These are phyloP conservation scores for Fistulina hepatica DNA, from an alignment of 1,284 basidiomycete species.

Conservation along the genomic window DNA sequence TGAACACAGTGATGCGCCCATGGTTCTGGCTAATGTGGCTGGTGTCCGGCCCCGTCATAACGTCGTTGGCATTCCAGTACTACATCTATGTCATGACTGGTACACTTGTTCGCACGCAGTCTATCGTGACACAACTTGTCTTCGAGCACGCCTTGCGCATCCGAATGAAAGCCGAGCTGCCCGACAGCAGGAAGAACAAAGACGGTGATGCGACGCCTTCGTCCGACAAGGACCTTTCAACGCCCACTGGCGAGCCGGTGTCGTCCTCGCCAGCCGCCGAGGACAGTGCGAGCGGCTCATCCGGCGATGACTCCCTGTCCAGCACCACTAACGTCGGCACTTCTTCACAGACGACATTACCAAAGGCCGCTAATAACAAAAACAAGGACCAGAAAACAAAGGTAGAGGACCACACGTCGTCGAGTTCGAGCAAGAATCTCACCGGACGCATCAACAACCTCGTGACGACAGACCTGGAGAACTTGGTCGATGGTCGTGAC, in stretches of 20 bases:
- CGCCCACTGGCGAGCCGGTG: conserved; percentile 9
- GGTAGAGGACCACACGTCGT: conserved; percentile 4
- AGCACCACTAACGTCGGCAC: conserved; percentile 5
- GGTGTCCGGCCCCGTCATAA: conserved; percentile 27
- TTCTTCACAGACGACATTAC: background rate
- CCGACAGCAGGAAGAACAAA: too few species aligned
- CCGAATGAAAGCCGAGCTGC: conserved; percentile 35
- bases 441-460: conserved; percentile 37
- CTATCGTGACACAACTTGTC: conserved; percentile 43
- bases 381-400: background rate
- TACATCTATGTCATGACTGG: conserved; percentile 21
- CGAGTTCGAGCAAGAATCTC: conserved; percentile 20
- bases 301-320: conserved; percentile 9
- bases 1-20: conserved; percentile 24
- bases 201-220: too few species aligned
- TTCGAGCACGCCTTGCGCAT: conserved; percentile 49
- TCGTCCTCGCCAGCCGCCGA: conserved; percentile 6
- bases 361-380: conserved; percentile 1
- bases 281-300: conserved; percentile 6
- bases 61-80: conserved; percentile 16
- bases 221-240: conserved; percentile 7
- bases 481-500: conserved; percentile 18
- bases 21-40: conserved; percentile 32
- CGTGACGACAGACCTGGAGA: conserved; percentile 20
- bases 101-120: conserved; percentile 35